Evolutionary conservation across 2,329 filamentous ascomycete species (phyloP), one percentile per base, ranked within the genome.

Genomic region (Zasmidium angulare): DNA sequence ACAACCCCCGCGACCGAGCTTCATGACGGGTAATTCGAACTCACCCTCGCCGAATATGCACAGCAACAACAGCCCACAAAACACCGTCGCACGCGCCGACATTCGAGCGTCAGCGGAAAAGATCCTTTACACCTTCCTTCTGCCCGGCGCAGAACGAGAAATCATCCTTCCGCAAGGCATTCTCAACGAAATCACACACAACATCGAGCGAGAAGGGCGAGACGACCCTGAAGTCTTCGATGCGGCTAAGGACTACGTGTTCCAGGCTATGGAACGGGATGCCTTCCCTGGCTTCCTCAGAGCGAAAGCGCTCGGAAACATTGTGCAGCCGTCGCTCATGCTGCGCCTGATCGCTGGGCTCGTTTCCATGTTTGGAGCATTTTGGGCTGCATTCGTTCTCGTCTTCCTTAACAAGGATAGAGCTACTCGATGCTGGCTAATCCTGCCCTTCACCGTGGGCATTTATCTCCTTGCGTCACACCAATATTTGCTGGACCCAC

Each of bases 261-360:
- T 98, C 76, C 96, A 99, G 77, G 96, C 96, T 31, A 99, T 99
- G 95, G 96, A 99, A 78, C 86, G 96, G 57, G 95, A 99, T 78
- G 95, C 96, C n/a, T 99, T 96, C 74, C 95, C 96, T 0, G 93
- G 93, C 0, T 99, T 99, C 77, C 82, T 99, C 60, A 86, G 93
- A 72, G 91, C 91, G 78, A 98, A 98, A 78, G 95, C 95, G 2
- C 82, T 99, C 22, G 96, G 96, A 61, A 99, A 99, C 71, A 83
- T 99, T 14, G 93, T 99, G 24, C 95, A 93, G 2, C 86, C 93
- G 17, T 96, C 91, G 50, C 88, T 96, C 66, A 86, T 98, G 72
- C 82, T 96, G 67, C 85, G 95, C 55, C 80, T 98, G 53, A 91
- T 96, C 49, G 74, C 96, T 66, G 95, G 93, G 36, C 82, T 99